phyloP scores from a whole-genome alignment of 2,329 filamentous ascomycete genomes.

The Aspergillus ustus region DNA sequence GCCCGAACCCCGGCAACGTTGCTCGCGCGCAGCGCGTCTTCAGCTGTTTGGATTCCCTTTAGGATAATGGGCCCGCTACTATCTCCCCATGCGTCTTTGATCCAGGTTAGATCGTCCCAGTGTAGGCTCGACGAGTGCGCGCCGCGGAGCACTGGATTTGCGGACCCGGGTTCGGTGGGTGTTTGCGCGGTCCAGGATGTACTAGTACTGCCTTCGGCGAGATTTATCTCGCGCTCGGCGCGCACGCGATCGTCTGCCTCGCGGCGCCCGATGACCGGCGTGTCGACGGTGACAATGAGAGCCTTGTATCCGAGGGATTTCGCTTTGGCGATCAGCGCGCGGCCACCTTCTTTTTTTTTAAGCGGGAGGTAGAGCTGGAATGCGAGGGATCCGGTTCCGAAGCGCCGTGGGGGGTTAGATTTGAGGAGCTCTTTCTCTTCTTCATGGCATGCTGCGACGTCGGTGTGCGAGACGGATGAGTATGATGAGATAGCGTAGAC shows the following conservation, averaged over 20 bases:
- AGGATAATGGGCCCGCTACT: background rate
- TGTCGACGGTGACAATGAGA: background rate
- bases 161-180: background rate
- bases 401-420: too few relatives aligned
- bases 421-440: background rate
- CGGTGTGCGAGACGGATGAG: background rate
- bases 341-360: background rate
- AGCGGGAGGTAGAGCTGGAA: background rate
- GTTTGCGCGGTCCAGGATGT: too few relatives aligned
- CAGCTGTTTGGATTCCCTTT: background rate
- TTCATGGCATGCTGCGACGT: background rate
- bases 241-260: background rate
- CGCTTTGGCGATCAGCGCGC: background rate
- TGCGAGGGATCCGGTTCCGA: background rate
- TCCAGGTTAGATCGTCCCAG: background rate
- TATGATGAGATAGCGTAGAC: background rate
- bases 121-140: background rate
- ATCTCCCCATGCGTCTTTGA: background rate
- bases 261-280: background rate
- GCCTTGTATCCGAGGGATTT: background rate
- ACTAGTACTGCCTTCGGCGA: background rate
- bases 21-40: background rate
- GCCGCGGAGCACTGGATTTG: background rate
- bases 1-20: too few relatives aligned
- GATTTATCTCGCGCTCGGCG: background rate